Percentiles rank a stretch among this genome's conserved stretches.
Conservation (phyloP, 768 basidiomycete species). For the Suillus brevipes region DNA sequence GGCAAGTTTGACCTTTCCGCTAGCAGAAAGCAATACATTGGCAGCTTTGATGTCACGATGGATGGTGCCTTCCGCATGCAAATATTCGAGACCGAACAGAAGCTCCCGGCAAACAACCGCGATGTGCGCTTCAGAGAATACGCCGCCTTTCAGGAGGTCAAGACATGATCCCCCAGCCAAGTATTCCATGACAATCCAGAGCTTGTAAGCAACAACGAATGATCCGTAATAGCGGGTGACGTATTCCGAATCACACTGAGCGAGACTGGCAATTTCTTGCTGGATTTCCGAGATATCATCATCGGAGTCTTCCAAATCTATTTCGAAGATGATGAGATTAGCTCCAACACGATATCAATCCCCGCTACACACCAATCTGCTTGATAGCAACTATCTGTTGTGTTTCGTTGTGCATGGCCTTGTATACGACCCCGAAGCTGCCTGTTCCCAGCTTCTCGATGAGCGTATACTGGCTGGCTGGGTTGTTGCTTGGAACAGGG, state of each 20-base stretch:
- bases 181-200: slow-evolving; percentile 99
- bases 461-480: slow-evolving; percentile 87
- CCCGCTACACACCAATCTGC: slow-evolving; percentile 78
- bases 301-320: slow-evolving; percentile 96
- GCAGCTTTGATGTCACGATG: slow-evolving; percentile 99
- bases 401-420: slow-evolving; percentile 92
- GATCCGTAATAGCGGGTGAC: slow-evolving; percentile 97
- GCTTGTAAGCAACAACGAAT: slow-evolving; percentile 93
- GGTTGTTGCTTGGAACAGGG: slow-evolving; percentile 75
- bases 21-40: slow-evolving; percentile 87
- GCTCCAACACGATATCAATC: slow-evolving; percentile 13
- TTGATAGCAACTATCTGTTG: slow-evolving; percentile 97
- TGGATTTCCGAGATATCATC: slow-evolving; percentile 99
- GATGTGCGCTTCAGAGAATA: slow-evolving; percentile 91
- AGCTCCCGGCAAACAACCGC: slow-evolving; percentile 94
- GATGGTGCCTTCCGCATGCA: slow-evolving; percentile 95
- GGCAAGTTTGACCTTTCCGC: slow-evolving; percentile 94
- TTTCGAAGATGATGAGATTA: slow-evolving; percentile 5
- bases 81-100: slow-evolving; percentile 88
- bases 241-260: slow-evolving; percentile 94
- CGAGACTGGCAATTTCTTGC: slow-evolving; percentile 95
- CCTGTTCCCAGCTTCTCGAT: slow-evolving; percentile 97
- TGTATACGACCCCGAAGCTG: slow-evolving; percentile 96
- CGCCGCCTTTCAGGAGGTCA: slow-evolving; percentile 89
- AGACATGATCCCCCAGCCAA: slow-evolving; percentile 98